phyloP scores from a whole-genome alignment of 179 eudicot genomes.

The Silene coronaria region DNA sequence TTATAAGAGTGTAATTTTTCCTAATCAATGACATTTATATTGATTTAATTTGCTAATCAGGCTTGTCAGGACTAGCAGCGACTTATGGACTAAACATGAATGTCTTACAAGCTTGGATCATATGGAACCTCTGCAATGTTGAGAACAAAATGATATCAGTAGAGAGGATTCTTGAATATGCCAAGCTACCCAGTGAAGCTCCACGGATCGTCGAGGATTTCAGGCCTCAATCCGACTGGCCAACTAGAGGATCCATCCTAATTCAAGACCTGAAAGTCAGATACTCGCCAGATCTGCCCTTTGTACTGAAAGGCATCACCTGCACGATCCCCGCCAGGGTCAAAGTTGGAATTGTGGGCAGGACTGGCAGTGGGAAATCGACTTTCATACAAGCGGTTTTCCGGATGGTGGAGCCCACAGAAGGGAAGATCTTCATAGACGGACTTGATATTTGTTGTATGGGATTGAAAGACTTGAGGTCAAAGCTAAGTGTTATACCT shows the following conservation, averaged over 20 bases:
- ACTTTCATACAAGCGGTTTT: conserved; percentile 91
- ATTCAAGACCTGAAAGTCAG: conserved; percentile 52
- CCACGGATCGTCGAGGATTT: conserved; percentile 47
- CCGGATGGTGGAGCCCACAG: conserved; percentile 63
- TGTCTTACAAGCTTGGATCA: conserved; percentile 82
- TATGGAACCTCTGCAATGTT: conserved; percentile 88
- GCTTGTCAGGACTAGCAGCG: conserved; percentile 78
- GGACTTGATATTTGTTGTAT: conserved; percentile 59
- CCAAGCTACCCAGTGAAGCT: conserved; percentile 66
- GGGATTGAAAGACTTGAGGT: conserved; percentile 71
- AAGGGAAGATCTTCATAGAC: conserved; percentile 65
- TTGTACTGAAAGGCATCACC: conserved; percentile 65
- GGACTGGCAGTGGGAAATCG: conserved; percentile 93
- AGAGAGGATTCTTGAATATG: conserved; percentile 65
- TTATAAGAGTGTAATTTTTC: too few relatives aligned
- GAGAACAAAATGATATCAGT: conserved; percentile 92
- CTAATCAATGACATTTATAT: too few relatives aligned
- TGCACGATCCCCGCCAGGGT: conserved; percentile 54
- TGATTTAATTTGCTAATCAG: too few relatives aligned
- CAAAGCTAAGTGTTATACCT: conserved; percentile 74
- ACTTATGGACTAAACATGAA: conserved; percentile 76
- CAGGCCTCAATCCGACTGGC: conserved; percentile 65
- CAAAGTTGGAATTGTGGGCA: conserved; percentile 86
- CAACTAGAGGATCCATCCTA: conserved; percentile 50
- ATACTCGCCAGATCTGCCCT: conserved; percentile 61